Evolutionary conservation across 352 stramenopile species (phyloP).

Genomic region (Pythium vanterpoolii): DNA sequence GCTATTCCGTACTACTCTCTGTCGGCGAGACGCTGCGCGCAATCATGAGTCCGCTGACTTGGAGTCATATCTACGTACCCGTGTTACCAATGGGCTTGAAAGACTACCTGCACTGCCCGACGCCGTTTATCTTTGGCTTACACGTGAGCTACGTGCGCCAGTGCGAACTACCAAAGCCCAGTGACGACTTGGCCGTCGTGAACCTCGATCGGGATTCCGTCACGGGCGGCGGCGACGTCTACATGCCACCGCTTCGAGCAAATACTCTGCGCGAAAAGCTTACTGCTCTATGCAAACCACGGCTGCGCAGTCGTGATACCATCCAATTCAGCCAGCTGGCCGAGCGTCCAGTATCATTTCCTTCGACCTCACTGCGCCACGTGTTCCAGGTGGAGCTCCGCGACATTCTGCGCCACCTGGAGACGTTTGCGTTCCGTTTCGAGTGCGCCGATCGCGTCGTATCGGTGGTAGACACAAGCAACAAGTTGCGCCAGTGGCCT

Average conservation of each 20-base stretch:
- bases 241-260: slow-evolving; percentile 34
- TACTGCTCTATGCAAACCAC: slow-evolving; percentile 34
- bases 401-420: slow-evolving; percentile 41
- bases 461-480: slow-evolving; percentile 48
- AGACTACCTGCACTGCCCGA: slow-evolving; percentile 71
- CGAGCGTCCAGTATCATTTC: slow-evolving; percentile 15
- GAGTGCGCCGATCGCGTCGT: slow-evolving; percentile 33
- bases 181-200: slow-evolving; percentile 49
- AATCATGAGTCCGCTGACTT: slow-evolving; percentile 58
- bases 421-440: slow-evolving; percentile 65
- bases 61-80: slow-evolving; percentile 79
- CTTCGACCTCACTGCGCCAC: slow-evolving; percentile 23
- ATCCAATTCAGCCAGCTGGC: slow-evolving; percentile 19
- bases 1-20: slow-evolving; percentile 58
- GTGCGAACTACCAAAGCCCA: slow-evolving; percentile 44
- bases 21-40: slow-evolving; percentile 49
- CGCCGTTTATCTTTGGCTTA: slow-evolving; percentile 75
- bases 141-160: slow-evolving; percentile 54
- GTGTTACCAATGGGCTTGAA: slow-evolving; percentile 59
- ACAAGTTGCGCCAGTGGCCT: slow-evolving; percentile 32
- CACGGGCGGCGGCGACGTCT: slow-evolving; percentile 42
- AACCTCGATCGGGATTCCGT: slow-evolving; percentile 55
- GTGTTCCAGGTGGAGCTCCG: slow-evolving; percentile 41
- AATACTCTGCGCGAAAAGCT: slow-evolving; percentile 40
- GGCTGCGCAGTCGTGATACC: slow-evolving; percentile 32